Percentiles rank a stretch among this genome's conserved stretches.
Conservation (phyloP, 83 land plant species). For the Picea abies region DNA sequence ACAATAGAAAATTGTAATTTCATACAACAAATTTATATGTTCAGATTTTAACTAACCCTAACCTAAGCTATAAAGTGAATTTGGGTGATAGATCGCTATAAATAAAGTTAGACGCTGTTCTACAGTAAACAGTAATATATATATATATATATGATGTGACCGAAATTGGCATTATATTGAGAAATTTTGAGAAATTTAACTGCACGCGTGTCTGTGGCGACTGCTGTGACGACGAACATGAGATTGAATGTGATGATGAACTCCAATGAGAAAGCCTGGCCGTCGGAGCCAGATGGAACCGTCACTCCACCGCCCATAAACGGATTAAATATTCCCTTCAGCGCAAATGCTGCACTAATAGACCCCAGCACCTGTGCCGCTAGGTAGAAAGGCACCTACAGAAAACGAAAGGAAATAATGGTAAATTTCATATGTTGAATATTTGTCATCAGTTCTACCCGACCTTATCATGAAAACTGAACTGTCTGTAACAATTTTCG, state of each 20-base stretch:
- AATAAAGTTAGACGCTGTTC: too few species aligned
- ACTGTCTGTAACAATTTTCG: too few species aligned
- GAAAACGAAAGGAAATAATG: too few species aligned
- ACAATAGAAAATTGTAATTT: too few species aligned
- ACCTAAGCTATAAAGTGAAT: too few species aligned
- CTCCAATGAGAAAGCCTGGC: constrained; percentile 75
- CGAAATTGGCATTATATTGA: background rate
- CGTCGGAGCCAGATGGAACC: constrained; percentile 52
- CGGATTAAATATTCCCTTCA: constrained; percentile 62
- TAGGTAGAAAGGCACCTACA: constrained; percentile 69
- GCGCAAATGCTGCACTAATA: constrained; percentile 69
- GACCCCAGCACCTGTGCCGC: constrained; percentile 74
- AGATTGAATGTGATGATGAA: constrained; percentile 78
- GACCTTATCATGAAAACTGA: too few species aligned
- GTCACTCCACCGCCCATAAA: constrained; percentile 74
- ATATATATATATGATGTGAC: too few species aligned
- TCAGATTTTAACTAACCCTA: too few species aligned
- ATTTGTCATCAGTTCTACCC: too few species aligned
- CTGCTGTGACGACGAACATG: constrained; percentile 84
- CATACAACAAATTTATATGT: too few species aligned
- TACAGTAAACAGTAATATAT: background rate
- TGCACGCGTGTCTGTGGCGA: constrained; percentile 81
- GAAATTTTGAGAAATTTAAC: constrained; percentile 24
- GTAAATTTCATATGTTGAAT: too few species aligned
- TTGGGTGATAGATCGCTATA: too few species aligned